A percentile compares a stretch with the other conserved stretches of the same genome.
These are phyloP conservation scores for Tetrahymena elliotti DNA, from an alignment of 73 alveolate genomes.

Conservation along the genomic window DNA sequence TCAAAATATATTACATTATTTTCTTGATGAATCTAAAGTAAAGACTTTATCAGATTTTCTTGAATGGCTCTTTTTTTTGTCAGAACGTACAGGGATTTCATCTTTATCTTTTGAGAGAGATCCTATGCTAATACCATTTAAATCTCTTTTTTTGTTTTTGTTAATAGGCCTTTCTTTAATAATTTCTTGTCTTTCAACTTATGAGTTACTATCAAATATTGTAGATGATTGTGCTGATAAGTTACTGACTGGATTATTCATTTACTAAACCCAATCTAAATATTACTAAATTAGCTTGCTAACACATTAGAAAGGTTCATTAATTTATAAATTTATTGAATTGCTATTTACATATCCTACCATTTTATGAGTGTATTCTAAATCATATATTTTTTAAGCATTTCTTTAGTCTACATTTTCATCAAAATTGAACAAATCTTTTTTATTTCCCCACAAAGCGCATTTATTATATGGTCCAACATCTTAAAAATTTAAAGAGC, in stretches of 20 bases:
- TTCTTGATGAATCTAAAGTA: not conserved
- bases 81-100: not conserved
- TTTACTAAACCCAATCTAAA: not conserved
- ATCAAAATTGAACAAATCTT: not conserved
- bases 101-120: not conserved
- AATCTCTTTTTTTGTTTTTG: too few species aligned
- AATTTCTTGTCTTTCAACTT: not conserved
- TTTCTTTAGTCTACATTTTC: not conserved
- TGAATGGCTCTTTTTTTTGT: not conserved
- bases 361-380: not conserved
- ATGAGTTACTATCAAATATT: not conserved
- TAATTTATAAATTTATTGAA: not conserved
- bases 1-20: not conserved
- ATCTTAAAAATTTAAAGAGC: not conserved
- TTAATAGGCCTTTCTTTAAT: not conserved
- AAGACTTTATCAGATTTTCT: not conserved
- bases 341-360: not conserved
- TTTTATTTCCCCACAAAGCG: not conserved
- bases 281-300: not conserved
- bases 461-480: not conserved
- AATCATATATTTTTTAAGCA: not conserved
- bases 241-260: not conserved
- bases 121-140: not conserved
- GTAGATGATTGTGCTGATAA: not conserved
- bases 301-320: not conserved